Conservation (phyloP, 2,329 filamentous ascomycete genomes). For the Sporothrix variecibatus region DNA sequence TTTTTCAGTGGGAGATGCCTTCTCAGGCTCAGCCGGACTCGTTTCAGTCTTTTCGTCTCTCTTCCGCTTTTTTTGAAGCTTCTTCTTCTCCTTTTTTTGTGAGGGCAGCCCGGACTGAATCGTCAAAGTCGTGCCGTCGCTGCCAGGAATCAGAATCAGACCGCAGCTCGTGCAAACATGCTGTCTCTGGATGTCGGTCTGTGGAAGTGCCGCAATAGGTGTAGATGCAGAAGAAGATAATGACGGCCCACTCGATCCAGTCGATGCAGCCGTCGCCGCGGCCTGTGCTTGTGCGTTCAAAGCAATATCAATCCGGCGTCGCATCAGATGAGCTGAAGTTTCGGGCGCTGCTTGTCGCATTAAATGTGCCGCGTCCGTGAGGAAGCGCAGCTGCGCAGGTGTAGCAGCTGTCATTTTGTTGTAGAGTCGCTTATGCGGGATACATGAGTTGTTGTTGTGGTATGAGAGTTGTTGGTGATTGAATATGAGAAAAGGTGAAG, state of each 20-base stretch:
- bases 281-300: slow-evolving; percentile 37
- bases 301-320: slow-evolving; percentile 52
- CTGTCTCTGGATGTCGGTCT: slow-evolving; percentile 53
- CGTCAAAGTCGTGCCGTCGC: slow-evolving; percentile 43
- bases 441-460: not conserved
- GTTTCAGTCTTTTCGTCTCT: not conserved
- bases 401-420: slow-evolving; percentile 18
- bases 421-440: not conserved
- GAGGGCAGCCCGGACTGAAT: slow-evolving; percentile 38
- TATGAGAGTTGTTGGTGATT: not conserved
- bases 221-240: not conserved
- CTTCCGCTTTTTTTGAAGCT: not conserved
- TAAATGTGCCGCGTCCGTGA: slow-evolving; percentile 62
- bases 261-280: slow-evolving; percentile 38
- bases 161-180: slow-evolving; percentile 62
- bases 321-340: slow-evolving; percentile 62
- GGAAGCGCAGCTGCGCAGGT: slow-evolving; percentile 44
- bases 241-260: not conserved
- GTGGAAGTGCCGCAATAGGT: slow-evolving; percentile 18
- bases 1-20: not conserved
- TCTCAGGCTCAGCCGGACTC: not conserved
- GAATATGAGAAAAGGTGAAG: not conserved
- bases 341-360: slow-evolving; percentile 55
- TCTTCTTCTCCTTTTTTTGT: slow-evolving; percentile 34
- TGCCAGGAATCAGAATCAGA: slow-evolving; percentile 59